Evolutionary conservation across 441 rosid genomes (phyloP), one percentile per base, ranked within the genome.

Genomic region (Adansonia gregorii): DNA sequence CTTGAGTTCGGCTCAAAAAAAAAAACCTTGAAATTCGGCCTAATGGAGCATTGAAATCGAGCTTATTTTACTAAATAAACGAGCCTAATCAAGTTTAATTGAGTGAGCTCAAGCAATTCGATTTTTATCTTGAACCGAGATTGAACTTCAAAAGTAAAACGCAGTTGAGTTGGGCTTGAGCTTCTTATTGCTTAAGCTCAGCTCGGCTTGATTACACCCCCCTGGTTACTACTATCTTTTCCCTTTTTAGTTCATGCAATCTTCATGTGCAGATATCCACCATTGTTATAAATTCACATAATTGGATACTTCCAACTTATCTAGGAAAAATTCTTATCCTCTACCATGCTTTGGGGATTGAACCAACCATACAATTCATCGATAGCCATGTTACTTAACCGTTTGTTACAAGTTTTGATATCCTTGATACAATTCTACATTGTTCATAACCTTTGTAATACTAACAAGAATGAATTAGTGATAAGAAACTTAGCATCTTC

Each of bases 301-400:
- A 70, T 48, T 51, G 12, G 14, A 51, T 51, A 10, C 60, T 3
- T 72, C 4, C 4, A 15, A 55, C 51, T 45, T 6, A 17, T 17
- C 39, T 41, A 10, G 19, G 24, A 17, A 56, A 20, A 15, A 0
- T 9, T 17, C 31, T 35, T 39, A 10, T 46, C 39, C 27, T 55
- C 51, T 60, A 41, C 19, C 35, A 15, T 74, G 77, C 35, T 64
- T 75, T 65, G 56, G 27, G 39, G 58, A 20, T 75, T 75, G 35
- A 1, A 75, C 52, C 46, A 64, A 31, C 1, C 24, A 6, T 8
- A 66, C 63, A n/a, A 19, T 54, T 54, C 10, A 27, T 14, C 24
- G 11, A 24, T 59, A 68, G 49, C 49, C 41, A 20, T 49, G 60
- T 24, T 71, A 17, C 49, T 66, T 24, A n/a, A 52, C 67, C 27